These are phyloP conservation scores for Fusarium chaquense DNA, from an alignment of 2,329 filamentous ascomycete genomes.

Conservation along the genomic window DNA sequence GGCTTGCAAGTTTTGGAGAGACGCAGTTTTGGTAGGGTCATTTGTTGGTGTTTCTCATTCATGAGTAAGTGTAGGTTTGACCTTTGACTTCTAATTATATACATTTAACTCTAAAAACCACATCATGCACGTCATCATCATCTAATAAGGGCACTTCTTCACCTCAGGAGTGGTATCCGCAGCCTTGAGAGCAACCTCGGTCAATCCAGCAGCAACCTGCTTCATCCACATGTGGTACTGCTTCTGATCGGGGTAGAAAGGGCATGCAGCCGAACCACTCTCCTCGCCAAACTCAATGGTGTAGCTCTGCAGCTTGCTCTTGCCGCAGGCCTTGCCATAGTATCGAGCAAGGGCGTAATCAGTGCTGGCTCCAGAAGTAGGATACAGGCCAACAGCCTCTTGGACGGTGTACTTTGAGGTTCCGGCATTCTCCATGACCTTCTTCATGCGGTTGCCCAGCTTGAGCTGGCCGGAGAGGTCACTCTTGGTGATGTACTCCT, in stretches of 20 bases:
- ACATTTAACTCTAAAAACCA: conserved; percentile 4
- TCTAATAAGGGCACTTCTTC: conserved; percentile 35
- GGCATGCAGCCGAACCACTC: conserved; percentile 45
- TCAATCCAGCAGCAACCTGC: conserved; percentile 61
- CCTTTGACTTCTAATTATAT: conserved; percentile 7
- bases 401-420: conserved; percentile 54
- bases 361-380: conserved; percentile 59
- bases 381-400: conserved; percentile 58
- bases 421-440: conserved; percentile 56
- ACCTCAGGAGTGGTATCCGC: conserved; percentile 39
- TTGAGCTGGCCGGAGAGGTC: conserved; percentile 53
- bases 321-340: conserved; percentile 51
- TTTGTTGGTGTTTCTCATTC: not conserved
- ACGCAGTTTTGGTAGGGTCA: not conserved
- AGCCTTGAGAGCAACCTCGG: conserved; percentile 58
- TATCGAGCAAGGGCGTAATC: conserved; percentile 62
- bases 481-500: conserved; percentile 58
- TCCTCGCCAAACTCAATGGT: conserved; percentile 61
- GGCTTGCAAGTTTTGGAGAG: not conserved
- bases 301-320: conserved; percentile 57
- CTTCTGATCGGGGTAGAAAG: conserved; percentile 60
- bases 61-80: not conserved
- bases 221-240: conserved; percentile 59
- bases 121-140: conserved; percentile 7
- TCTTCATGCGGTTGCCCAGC: conserved; percentile 52